phyloP scores from a whole-genome alignment of 129 eudicot genomes.

The Gnaphalium uliginosum region DNA sequence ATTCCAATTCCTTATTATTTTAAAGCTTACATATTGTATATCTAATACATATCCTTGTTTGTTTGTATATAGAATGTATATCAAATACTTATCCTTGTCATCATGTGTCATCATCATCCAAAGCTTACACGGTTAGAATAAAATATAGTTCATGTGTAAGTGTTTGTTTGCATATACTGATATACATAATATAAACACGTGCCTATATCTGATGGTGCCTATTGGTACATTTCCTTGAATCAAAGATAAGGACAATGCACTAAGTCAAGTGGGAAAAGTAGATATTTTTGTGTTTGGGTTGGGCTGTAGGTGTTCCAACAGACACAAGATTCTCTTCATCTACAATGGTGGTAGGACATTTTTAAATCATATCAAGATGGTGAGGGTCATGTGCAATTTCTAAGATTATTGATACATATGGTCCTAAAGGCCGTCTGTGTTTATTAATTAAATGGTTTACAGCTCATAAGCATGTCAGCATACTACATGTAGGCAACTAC shows the following conservation, averaged over 20 bases:
- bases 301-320: slow-evolving; percentile 5
- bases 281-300: slow-evolving; percentile 15
- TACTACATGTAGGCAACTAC: not conserved
- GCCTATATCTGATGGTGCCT: slow-evolving; percentile 1
- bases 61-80: too few relatives aligned
- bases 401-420: slow-evolving; percentile 1
- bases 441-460: slow-evolving; percentile 4
- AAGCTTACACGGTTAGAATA: too few relatives aligned
- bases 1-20: not conserved
- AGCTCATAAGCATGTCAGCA: slow-evolving; percentile 3
- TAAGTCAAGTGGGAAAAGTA: slow-evolving; percentile 2
- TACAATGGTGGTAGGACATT: slow-evolving; percentile 12
- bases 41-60: too few relatives aligned
- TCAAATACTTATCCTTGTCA: too few relatives aligned
- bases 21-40: not conserved
- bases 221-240: not conserved
- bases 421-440: not conserved
- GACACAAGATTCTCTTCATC: slow-evolving; percentile 17
- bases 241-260: slow-evolving; percentile 18
- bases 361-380: not conserved
- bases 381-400: slow-evolving; percentile 19
- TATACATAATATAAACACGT: not conserved
- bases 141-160: too few relatives aligned
- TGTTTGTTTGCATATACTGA: not conserved
- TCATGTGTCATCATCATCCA: too few relatives aligned